Conservation (phyloP, 1,284 basidiomycete genomes). For the Leccinum subrobustum region DNA sequence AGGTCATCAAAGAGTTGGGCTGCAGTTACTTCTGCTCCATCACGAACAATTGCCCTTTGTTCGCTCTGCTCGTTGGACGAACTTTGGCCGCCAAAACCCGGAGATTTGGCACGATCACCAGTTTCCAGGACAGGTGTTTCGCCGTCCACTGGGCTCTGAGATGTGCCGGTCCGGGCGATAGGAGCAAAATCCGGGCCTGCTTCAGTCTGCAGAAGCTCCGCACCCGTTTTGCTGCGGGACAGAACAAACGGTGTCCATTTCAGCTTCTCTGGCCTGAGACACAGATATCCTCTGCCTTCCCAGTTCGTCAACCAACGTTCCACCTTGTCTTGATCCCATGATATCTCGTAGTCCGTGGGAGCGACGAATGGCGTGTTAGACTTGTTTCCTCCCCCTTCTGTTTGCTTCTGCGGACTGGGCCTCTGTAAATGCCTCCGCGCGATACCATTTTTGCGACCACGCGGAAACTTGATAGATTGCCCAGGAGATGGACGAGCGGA, state of each 20-base stretch:
- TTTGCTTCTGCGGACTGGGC: constrained; percentile 49
- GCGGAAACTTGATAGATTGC: constrained; percentile 70
- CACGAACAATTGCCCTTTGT: constrained; percentile 3
- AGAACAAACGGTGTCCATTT: constrained; percentile 96
- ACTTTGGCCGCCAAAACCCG: constrained; percentile 11
- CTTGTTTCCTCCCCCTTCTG: constrained; percentile 45
- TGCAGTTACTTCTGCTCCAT: constrained; percentile 22
- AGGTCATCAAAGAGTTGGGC: constrained; percentile 35
- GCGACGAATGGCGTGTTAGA: constrained; percentile 54
- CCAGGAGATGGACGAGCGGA: constrained; percentile 65
- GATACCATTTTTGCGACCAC: constrained; percentile 65
- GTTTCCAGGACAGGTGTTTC: constrained; percentile 26
- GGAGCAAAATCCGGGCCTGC: constrained; percentile 21
- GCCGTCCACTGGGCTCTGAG: constrained; percentile 23
- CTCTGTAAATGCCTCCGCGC: constrained; percentile 63
- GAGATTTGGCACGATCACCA: constrained; percentile 20
- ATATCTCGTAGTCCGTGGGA: constrained; percentile 77
- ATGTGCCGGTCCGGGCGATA: constrained; percentile 20
- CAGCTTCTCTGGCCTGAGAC: constrained; percentile 80
- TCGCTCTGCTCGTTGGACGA: constrained; percentile 21
- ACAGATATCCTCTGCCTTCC: constrained; percentile 81
- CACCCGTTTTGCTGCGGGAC: constrained; percentile 51
- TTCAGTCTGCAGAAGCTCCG: constrained; percentile 34
- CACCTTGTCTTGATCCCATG: constrained; percentile 73
- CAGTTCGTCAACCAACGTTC: constrained; percentile 66